These are phyloP conservation scores for Fusarium metavorans DNA, from an alignment of 2,329 filamentous ascomycete species.

Conservation along the genomic window DNA sequence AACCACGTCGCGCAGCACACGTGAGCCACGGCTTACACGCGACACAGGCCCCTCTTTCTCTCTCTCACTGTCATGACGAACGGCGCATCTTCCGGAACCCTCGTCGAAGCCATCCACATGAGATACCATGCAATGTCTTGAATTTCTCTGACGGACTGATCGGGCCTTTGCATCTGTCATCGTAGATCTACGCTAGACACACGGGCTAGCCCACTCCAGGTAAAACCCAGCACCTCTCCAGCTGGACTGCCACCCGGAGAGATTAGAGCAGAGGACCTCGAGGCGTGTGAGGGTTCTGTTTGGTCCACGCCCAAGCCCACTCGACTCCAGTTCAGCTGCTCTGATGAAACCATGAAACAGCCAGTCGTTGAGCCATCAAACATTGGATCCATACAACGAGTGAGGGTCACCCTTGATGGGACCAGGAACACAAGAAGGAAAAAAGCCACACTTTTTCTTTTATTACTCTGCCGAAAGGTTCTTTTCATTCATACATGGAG, in stretches of 20 bases:
- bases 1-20: conserved; percentile 1
- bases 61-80: conserved; percentile 11
- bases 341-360: conserved; percentile 28
- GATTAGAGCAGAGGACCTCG: neutral
- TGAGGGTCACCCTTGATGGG: neutral
- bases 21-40: neutral
- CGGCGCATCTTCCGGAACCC: conserved; percentile 17
- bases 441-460: neutral
- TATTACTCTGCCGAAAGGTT: neutral
- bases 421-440: neutral
- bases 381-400: neutral
- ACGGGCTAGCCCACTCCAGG: conserved; percentile 23
- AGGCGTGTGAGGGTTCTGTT: neutral
- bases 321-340: conserved; percentile 8
- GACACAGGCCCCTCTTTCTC: neutral
- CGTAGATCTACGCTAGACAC: conserved; percentile 26
- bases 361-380: conserved; percentile 5
- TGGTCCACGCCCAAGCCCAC: neutral
- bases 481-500: neutral
- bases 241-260: neutral
- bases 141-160: conserved; percentile 4
- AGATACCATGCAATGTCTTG: neutral
- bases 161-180: conserved; percentile 24
- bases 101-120: conserved; percentile 1
- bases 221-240: conserved; percentile 21